Evolutionary conservation across 2,329 filamentous ascomycete genomes (phyloP).

Genomic region (Fusarium heterosporum): DNA sequence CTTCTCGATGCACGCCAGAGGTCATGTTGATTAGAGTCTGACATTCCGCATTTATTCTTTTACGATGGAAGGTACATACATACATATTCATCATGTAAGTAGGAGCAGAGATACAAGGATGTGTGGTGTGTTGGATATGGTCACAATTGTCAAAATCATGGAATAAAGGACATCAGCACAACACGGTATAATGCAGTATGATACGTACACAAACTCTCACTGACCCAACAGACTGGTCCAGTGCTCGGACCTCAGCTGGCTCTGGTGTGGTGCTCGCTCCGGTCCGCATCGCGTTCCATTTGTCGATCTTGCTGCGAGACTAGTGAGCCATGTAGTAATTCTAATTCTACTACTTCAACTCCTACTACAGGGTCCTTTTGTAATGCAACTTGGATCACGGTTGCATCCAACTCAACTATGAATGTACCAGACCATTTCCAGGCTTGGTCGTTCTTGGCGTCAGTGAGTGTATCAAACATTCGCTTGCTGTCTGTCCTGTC

Average conservation of each 20-base stretch:
- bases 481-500: conserved; percentile 6
- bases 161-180: no score
- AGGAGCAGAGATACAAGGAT: no score
- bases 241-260: not conserved
- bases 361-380: not conserved
- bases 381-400: not conserved
- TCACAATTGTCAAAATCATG: no score
- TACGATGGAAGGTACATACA: not conserved
- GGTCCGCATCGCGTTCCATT: conserved; percentile 12
- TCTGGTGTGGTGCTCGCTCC: conserved; percentile 15
- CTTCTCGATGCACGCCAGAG: conserved; percentile 47
- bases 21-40: conserved; percentile 28
- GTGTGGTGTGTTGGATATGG: no score
- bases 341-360: not conserved
- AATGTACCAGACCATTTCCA: not conserved
- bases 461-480: not conserved
- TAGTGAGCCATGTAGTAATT: not conserved
- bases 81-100: no score
- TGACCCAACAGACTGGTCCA: not conserved
- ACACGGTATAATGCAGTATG: not conserved
- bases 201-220: not conserved
- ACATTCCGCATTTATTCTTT: conserved; percentile 24
- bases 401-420: not conserved
- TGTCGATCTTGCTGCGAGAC: conserved; percentile 19
- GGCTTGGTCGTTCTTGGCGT: not conserved